Conservation (phyloP, 2,329 filamentous ascomycete genomes). For the Neurospora crassa region DNA sequence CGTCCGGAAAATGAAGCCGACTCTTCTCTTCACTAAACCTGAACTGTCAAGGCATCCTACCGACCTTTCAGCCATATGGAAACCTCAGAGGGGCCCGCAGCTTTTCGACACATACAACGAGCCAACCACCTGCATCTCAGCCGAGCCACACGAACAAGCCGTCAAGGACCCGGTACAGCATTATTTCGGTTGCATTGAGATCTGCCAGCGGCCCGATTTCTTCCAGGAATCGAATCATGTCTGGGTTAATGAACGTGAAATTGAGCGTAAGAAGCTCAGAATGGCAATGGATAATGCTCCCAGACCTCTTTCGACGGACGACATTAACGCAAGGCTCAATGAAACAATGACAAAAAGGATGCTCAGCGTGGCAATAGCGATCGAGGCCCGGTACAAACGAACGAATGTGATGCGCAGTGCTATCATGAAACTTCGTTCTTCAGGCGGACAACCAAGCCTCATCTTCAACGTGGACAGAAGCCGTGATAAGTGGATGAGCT, state of each 20-base stretch:
- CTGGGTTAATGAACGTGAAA: slow-evolving; percentile 3
- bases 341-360: background rate
- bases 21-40: background rate
- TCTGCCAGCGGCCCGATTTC: slow-evolving; percentile 2
- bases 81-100: background rate
- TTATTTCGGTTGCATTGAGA: slow-evolving; percentile 9
- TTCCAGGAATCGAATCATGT: background rate
- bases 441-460: background rate
- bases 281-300: background rate
- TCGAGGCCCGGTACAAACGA: slow-evolving; percentile 10
- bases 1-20: background rate
- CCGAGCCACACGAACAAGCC: background rate
- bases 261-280: background rate
- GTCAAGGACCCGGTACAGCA: slow-evolving; percentile 6
- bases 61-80: background rate
- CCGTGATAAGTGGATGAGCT: background rate
- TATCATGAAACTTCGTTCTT: background rate
- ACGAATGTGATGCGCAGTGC: slow-evolving; percentile 5
- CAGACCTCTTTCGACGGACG: background rate
- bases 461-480: background rate
- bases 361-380: slow-evolving; percentile 5
- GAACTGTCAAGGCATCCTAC: background rate
- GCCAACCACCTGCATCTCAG: background rate
- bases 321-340: background rate
- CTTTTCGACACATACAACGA: background rate